These are phyloP conservation scores for Trametes maxima DNA, from an alignment of 768 basidiomycete genomes.

Conservation along the genomic window DNA sequence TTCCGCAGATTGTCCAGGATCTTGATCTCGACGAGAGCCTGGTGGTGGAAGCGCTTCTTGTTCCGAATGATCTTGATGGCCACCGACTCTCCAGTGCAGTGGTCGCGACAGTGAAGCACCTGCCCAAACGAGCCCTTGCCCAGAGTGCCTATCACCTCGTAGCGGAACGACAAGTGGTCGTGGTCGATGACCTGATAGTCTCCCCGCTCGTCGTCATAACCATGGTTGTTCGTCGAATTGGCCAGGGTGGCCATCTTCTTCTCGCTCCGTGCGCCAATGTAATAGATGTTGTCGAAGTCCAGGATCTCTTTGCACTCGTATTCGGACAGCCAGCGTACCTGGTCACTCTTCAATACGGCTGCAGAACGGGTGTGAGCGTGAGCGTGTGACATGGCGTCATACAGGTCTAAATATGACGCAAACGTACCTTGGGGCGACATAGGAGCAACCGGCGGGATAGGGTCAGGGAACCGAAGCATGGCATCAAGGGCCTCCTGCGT, in stretches of 20 bases:
- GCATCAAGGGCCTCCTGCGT: slow-evolving; percentile 87
- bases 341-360: slow-evolving; percentile 70
- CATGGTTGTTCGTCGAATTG: slow-evolving; percentile 80
- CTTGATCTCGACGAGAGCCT: slow-evolving; percentile 98
- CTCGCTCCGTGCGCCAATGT: slow-evolving; percentile 72
- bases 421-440: slow-evolving; percentile 70
- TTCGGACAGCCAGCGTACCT: slow-evolving; percentile 74
- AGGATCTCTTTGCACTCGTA: slow-evolving; percentile 92
- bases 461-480: slow-evolving; percentile 91
- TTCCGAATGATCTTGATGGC: slow-evolving; percentile 99
- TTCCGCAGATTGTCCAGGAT: slow-evolving; percentile 94
- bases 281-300: slow-evolving; percentile 85
- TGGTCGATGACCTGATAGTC: slow-evolving; percentile 90
- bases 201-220: slow-evolving; percentile 97
- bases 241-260: slow-evolving; percentile 83
- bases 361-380: slow-evolving; percentile 20
- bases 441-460: slow-evolving; percentile 67
- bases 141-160: slow-evolving; percentile 88
- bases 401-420: background rate
- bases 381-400: background rate
- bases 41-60: slow-evolving; percentile 98
- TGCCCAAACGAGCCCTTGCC: slow-evolving; percentile 99
- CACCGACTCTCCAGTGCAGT: slow-evolving; percentile 92
- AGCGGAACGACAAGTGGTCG: slow-evolving; percentile 97
- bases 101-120: slow-evolving; percentile 93